Conservation (phyloP, 148 eudicot species). For the Spergularia bocconei region DNA sequence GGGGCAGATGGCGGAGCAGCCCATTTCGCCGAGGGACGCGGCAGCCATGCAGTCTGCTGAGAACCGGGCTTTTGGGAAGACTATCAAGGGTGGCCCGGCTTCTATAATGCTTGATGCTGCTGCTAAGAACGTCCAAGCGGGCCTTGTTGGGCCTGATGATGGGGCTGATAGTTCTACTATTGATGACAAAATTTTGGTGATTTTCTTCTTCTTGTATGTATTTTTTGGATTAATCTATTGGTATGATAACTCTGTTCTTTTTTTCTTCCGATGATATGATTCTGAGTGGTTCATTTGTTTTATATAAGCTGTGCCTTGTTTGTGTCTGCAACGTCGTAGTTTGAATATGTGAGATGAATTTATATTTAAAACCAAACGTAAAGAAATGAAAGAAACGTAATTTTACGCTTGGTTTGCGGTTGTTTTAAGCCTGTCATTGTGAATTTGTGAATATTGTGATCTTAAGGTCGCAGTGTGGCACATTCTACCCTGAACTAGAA, state of each 20-base stretch:
- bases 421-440: no score
- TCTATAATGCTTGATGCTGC: constrained; percentile 69
- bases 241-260: background rate
- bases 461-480: no score
- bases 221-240: background rate
- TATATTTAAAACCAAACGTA: no score
- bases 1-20: constrained; percentile 46
- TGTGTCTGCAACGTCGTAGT: no score
- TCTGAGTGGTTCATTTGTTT: no score
- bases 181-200: background rate
- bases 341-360: no score
- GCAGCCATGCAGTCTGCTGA: constrained; percentile 69
- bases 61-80: constrained; percentile 47
- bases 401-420: background rate
- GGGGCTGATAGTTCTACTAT: background rate
- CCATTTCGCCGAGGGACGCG: constrained; percentile 62
- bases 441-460: no score
- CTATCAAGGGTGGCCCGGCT: constrained; percentile 57
- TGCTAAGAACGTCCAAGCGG: constrained; percentile 40
- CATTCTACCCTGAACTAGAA: no score
- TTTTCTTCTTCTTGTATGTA: background rate
- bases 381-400: no score
- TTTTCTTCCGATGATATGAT: no score
- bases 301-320: no score
- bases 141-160: constrained; percentile 34